These are phyloP conservation scores for Lasiodiplodia citricola DNA, from an alignment of 2,329 filamentous ascomycete species.

Conservation along the genomic window DNA sequence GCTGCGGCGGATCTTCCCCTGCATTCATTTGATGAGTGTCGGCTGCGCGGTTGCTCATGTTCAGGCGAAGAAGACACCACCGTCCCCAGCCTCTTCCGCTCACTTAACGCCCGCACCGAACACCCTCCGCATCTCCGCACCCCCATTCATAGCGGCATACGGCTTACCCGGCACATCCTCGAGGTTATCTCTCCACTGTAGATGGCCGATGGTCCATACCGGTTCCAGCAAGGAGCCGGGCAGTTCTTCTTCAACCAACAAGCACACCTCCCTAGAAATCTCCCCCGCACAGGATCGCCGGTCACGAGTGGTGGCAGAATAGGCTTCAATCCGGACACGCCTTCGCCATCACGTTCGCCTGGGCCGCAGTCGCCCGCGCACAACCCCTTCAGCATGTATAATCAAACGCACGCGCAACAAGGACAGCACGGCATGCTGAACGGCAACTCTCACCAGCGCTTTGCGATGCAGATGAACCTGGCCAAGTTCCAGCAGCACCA, in stretches of 20 bases:
- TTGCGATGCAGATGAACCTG: slow-evolving; percentile 62
- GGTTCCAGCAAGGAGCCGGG: slow-evolving; percentile 66
- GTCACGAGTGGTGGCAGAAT: slow-evolving; percentile 49
- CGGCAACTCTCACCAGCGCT: slow-evolving; percentile 67
- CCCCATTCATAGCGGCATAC: slow-evolving; percentile 26
- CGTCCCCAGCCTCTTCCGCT: slow-evolving; percentile 51
- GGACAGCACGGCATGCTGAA: slow-evolving; percentile 79
- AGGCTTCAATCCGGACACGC: slow-evolving; percentile 56
- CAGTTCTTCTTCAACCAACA: slow-evolving; percentile 63
- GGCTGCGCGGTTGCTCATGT: slow-evolving; percentile 45
- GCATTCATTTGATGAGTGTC: slow-evolving; percentile 28
- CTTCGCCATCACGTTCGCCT: slow-evolving; percentile 64
- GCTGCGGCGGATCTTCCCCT: slow-evolving; percentile 9
- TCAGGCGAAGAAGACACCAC: slow-evolving; percentile 52
- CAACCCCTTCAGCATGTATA: slow-evolving; percentile 69
- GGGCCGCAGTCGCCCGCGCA: slow-evolving; percentile 57
- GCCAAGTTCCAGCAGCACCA: slow-evolving; percentile 73
- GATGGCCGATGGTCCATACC: slow-evolving; percentile 72
- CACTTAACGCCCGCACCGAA: slow-evolving; percentile 42
- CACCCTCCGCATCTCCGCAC: slow-evolving; percentile 31
- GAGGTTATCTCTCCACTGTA: slow-evolving; percentile 49
- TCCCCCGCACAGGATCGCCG: slow-evolving; percentile 55
- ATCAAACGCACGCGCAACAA: slow-evolving; percentile 68
- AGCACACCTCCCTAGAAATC: slow-evolving; percentile 49
- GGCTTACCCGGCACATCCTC: slow-evolving; percentile 15